These are phyloP conservation scores for Rhodofomes roseus DNA, from an alignment of 1,284 basidiomycete genomes.

Conservation along the genomic window DNA sequence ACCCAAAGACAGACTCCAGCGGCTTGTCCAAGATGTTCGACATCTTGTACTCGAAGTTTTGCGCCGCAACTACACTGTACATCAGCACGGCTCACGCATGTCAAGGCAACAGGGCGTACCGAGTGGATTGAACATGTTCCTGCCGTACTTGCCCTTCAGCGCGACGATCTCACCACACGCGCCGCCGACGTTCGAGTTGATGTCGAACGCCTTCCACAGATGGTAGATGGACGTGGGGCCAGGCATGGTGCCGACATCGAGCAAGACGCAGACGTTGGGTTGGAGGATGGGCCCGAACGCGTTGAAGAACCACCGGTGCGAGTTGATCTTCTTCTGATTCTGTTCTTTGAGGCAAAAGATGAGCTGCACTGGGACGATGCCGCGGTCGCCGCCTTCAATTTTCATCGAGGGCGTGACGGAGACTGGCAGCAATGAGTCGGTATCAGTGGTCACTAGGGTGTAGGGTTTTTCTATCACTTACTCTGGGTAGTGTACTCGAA, in stretches of 20 bases:
- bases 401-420: constrained; percentile 79
- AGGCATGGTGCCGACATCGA: constrained; percentile 94
- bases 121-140: constrained; percentile 79
- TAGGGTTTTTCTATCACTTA: constrained; percentile 34
- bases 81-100: no score
- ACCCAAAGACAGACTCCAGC: constrained; percentile 83
- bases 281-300: constrained; percentile 75
- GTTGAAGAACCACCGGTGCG: constrained; percentile 93
- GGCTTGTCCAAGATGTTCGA: constrained; percentile 92
- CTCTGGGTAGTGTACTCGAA: constrained; percentile 94
- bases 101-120: constrained; percentile 46
- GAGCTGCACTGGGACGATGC: constrained; percentile 85
- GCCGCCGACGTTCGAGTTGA: constrained; percentile 93
- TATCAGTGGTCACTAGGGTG: constrained; percentile 1
- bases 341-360: constrained; percentile 95
- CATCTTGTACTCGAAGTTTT: constrained; percentile 98
- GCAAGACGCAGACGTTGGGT: constrained; percentile 89
- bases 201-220: constrained; percentile 96
- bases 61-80: constrained; percentile 77
- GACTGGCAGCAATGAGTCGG: constrained; percentile 42
- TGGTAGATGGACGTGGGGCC: constrained; percentile 90
- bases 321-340: constrained; percentile 93
- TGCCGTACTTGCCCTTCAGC: constrained; percentile 79
- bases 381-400: constrained; percentile 79
- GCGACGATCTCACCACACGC: constrained; percentile 98